Evolutionary conservation across 1,139 yeast species (phyloP), one percentile per base, ranked within the genome.

Genomic region (Taiozyma onychis): DNA sequence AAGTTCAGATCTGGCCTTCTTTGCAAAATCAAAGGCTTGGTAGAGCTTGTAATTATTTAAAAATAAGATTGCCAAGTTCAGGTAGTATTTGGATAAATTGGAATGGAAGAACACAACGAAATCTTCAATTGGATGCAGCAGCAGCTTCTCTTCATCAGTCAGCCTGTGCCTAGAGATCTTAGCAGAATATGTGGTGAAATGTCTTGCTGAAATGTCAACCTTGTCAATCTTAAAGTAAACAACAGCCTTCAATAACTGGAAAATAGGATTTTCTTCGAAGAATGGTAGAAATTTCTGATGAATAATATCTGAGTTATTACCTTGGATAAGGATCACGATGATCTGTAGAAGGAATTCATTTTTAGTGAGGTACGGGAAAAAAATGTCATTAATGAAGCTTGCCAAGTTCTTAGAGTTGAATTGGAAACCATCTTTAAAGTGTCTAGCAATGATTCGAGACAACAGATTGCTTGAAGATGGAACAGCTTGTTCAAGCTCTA

Each of bases 171-270:
- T 45, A 3, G 62, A 57, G 16, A 70, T 65, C 14, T 49, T 45
- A 11, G 61, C 60, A 13, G 63, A 58, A 18, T 58, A 51, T 0
- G 52, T 44, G 13, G 56, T 50, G 26, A 70, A 65, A 14, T 64
- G 49, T 11, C 62, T 55, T 37, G 57, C 50, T 9, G 65, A 54
- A 35, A 63, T 58, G 4, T 48, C 54, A 6, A 63, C 51, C 24
- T 61, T 51, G 10, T 57, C 56, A 9, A 49, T 46, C 24, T 61
- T 58, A 50, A 71, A 49, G 18, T 57, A 57, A 0, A 60, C 53
- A 18, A 68, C 39, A 0, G 70, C 68, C 41, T 60, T 61, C 34
- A 71, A 48, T 2, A 67, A 43, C 4, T 53, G 43, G 46, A 63
- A 56, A 44, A 63, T 46, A 44, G 69, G 56, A 16, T 58, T 49